Conservation (phyloP, 169 alveolate species). For the Cryptosporidium andersoni region DNA sequence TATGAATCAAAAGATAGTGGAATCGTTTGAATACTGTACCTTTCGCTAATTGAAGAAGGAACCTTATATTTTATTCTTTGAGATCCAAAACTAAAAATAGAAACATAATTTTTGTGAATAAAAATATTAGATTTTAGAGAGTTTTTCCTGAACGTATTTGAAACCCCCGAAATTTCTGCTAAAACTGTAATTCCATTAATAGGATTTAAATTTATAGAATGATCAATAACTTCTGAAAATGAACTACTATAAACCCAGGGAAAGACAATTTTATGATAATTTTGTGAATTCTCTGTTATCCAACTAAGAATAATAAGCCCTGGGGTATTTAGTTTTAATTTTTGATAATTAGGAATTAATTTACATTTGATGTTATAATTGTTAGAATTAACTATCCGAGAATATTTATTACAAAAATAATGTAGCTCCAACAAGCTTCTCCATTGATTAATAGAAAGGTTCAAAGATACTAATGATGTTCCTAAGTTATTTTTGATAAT, state of each 20-base stretch:
- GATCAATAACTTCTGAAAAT: conserved; percentile 19
- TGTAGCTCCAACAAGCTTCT: conserved; percentile 10
- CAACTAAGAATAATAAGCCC: conserved; percentile 17
- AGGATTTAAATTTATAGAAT: not conserved
- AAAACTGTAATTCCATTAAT: conserved; percentile 28
- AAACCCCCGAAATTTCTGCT: not conserved
- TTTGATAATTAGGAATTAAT: conserved; percentile 15
- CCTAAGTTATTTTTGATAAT: not conserved
- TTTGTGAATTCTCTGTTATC: not conserved
- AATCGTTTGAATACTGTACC: not conserved
- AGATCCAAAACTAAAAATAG: conserved; percentile 7
- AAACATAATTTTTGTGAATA: conserved; percentile 23
- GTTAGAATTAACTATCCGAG: not conserved
- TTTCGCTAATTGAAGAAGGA: conserved; percentile 14
- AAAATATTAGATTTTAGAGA: not conserved
- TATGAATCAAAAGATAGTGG: conserved; percentile 1
- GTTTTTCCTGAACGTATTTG: too few relatives aligned
- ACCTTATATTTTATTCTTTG: conserved; percentile 7
- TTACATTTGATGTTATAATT: conserved; percentile 9
- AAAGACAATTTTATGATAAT: not conserved
- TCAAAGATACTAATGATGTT: not conserved
- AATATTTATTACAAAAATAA: conserved; percentile 8
- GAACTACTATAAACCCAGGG: conserved; percentile 55
- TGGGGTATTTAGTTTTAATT: conserved; percentile 9
- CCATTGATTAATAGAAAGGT: not conserved